phyloP scores from a whole-genome alignment of 2,329 filamentous ascomycete species.

The Chrysoporthe cubensis region DNA sequence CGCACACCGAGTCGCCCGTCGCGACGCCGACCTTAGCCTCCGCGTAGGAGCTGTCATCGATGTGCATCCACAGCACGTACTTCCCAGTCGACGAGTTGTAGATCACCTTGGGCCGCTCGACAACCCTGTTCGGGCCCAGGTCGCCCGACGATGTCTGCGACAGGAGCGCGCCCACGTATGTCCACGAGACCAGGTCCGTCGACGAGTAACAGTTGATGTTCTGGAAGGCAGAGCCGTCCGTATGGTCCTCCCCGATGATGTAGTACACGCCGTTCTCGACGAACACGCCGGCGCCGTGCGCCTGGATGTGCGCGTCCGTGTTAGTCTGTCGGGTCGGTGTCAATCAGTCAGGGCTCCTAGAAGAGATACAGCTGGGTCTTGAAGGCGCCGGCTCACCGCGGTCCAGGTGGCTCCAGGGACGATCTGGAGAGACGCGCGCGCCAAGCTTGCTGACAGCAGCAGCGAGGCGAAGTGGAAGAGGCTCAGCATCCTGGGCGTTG shows the following conservation, averaged over 20 bases:
- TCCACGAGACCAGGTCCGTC: slow-evolving; percentile 65
- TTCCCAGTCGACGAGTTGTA: slow-evolving; percentile 65
- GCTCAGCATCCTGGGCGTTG: slow-evolving; percentile 23
- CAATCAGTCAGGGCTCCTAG: neutral
- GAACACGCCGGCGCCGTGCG: slow-evolving; percentile 68
- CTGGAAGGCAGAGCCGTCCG: slow-evolving; percentile 63
- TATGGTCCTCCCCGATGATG: slow-evolving; percentile 72
- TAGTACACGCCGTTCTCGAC: slow-evolving; percentile 64
- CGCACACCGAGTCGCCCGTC: slow-evolving; percentile 61
- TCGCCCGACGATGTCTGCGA: slow-evolving; percentile 57
- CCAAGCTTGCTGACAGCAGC: slow-evolving; percentile 33
- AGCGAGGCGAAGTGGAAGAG: slow-evolving; percentile 28
- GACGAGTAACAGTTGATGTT: slow-evolving; percentile 72
- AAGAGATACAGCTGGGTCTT: neutral
- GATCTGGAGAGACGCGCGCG: slow-evolving; percentile 36
- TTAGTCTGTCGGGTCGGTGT: slow-evolving; percentile 27
- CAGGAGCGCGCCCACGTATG: slow-evolving; percentile 61
- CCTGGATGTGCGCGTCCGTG: slow-evolving; percentile 60
- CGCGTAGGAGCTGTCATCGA: slow-evolving; percentile 63
- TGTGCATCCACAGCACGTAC: slow-evolving; percentile 72
- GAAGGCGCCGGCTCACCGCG: slow-evolving; percentile 28
- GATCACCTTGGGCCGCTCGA: slow-evolving; percentile 72
- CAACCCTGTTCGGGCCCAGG: slow-evolving; percentile 63
- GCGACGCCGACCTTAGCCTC: slow-evolving; percentile 69
- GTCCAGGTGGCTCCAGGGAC: slow-evolving; percentile 38